phyloP scores from a whole-genome alignment of 192 early-diverging fungal genomes.

The Backusella mclennaniae region DNA sequence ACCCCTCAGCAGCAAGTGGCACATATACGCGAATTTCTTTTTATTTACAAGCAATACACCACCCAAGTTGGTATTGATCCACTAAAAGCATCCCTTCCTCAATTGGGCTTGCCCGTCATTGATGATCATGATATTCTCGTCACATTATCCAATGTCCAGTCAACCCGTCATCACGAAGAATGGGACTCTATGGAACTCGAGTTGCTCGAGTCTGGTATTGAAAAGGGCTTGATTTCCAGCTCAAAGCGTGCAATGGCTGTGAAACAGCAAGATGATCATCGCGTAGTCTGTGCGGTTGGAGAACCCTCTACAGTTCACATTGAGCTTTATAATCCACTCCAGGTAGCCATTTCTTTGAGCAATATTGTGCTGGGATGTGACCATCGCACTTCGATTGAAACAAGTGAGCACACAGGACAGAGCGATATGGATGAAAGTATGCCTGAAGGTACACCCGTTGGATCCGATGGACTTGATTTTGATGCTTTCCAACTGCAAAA shows the following conservation, averaged over 20 bases:
- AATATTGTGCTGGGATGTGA: constrained; percentile 63
- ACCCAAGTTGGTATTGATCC: constrained; percentile 44
- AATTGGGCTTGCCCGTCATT: constrained; percentile 62
- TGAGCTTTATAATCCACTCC: constrained; percentile 68
- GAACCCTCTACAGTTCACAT: constrained; percentile 72
- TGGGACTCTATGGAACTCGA: constrained; percentile 74
- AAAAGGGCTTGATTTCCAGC: constrained; percentile 28
- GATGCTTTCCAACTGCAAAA: constrained; percentile 62
- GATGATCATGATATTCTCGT: constrained; percentile 52
- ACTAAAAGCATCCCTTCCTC: constrained; percentile 43
- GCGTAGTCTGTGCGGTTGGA: constrained; percentile 72
- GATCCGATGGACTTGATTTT: constrained; percentile 26
- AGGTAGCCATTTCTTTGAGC: constrained; percentile 63
- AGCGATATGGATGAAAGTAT: background rate
- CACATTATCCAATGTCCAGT: constrained; percentile 61
- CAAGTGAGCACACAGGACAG: background rate
- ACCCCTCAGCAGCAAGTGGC: constrained; percentile 58
- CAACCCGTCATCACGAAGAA: constrained; percentile 55
- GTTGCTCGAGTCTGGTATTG: constrained; percentile 54
- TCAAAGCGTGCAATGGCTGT: constrained; percentile 28
- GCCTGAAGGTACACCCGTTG: constrained; percentile 8
- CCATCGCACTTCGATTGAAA: constrained; percentile 38
- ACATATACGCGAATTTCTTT: constrained; percentile 76
- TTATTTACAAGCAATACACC: constrained; percentile 63
- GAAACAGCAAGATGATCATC: constrained; percentile 42